Base-by-base conservation (phyloP, 148 eudicot species). In the Hydrangea macrophylla region DNA sequence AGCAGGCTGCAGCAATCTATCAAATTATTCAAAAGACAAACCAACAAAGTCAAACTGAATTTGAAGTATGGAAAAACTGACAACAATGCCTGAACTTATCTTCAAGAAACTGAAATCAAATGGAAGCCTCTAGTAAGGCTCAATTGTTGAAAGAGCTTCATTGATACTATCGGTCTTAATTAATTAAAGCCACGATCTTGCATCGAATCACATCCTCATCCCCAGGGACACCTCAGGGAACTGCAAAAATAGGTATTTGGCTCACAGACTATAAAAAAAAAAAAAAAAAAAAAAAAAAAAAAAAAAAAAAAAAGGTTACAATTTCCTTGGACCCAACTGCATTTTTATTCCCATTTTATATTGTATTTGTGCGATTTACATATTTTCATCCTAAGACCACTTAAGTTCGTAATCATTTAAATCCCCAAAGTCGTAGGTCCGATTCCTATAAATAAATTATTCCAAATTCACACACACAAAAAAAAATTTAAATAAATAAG, bases 181-280 rank as follows among this genome's bases (percentile, higher is more conserved):
- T n/a, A n/a, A n/a, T 83, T 37, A 84, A 67, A 54, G 96, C 94
- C 22, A 90, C 92, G 65, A 90, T 74, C 79, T 93, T 93, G 60
- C 98, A 90, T 9, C 79, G 81, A 66, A 90, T 76, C 10, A 94
- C 98, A 50, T 93, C 98, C 80, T 90, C 98, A 62, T 93, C 98
- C 0, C 80, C 85, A 2, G 96, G 90, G 60, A 89, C 79, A 76
- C 76, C 65, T 27, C 88, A 62, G 25, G 90, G 72, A 53, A 93
- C 98, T 93, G 75, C 10, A 69, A n/a, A n/a, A 68, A 36, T 50
- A 57, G 15, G 26, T 25, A 45, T 2, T 3, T n/a, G 4, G 9
- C n/a, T n/a, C n/a, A n/a, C n/a, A n/a, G n/a, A n/a, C n/a, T n/a
- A n/a, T n/a, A n/a, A n/a, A n/a, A n/a, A n/a, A n/a, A n/a, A n/a